Evolutionary conservation across 2,329 filamentous ascomycete species (phyloP).

Genomic region (Orbilia oligospora): DNA sequence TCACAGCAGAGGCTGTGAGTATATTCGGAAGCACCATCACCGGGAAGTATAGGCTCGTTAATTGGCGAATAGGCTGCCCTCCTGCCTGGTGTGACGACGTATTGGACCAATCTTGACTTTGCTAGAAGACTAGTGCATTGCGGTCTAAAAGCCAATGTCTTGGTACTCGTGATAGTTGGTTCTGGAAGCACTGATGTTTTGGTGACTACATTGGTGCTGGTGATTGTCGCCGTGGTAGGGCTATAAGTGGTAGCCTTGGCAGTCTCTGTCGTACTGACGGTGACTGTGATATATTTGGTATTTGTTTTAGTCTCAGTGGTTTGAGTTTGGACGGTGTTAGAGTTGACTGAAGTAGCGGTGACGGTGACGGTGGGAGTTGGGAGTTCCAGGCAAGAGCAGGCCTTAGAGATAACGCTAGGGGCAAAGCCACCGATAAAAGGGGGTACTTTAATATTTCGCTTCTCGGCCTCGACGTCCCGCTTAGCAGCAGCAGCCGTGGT

Average conservation of each 20-base stretch:
- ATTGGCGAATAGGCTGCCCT: neutral
- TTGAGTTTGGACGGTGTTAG: conserved; percentile 26
- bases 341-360: conserved; percentile 1
- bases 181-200: neutral
- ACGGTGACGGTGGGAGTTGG: conserved; percentile 33
- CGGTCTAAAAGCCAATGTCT: conserved; percentile 6
- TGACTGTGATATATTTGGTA: conserved; percentile 20
- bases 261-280: conserved; percentile 15
- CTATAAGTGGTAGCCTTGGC: neutral
- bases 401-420: conserved; percentile 32
- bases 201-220: conserved; percentile 10
- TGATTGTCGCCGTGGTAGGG: conserved; percentile 1
- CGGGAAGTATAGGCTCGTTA: neutral
- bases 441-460: conserved; percentile 16
- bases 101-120: neutral
- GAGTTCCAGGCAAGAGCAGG: conserved; percentile 39
- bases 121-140: conserved; percentile 23
- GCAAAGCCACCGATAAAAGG: conserved; percentile 21
- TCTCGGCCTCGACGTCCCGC: conserved; percentile 1
- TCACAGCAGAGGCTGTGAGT: conserved; percentile 26
- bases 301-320: conserved; percentile 17
- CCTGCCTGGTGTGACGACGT: neutral
- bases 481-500: conserved; percentile 17
- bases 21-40: conserved; percentile 1
- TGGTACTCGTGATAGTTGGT: neutral